These are phyloP conservation scores for Neocucurbitaria cava DNA, from an alignment of 2,329 filamentous ascomycete species.

Conservation along the genomic window DNA sequence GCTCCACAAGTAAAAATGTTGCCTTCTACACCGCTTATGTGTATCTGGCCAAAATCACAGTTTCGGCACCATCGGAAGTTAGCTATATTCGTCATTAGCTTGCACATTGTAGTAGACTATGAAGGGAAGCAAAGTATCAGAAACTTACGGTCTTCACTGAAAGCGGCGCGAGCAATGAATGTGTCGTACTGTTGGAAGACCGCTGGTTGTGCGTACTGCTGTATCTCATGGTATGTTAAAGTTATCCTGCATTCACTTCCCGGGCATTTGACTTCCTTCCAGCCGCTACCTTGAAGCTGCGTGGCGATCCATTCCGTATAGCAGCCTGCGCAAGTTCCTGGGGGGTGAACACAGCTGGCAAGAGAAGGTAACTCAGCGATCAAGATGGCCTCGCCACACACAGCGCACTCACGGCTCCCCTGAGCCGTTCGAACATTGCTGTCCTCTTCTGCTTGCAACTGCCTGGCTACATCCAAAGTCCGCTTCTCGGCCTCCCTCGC, in stretches of 20 bases:
- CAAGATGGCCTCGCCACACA: conserved; percentile 25
- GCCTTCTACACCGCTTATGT: conserved; percentile 54
- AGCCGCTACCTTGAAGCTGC: conserved; percentile 48
- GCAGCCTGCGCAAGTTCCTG: conserved; percentile 47
- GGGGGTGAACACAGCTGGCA: conserved; percentile 41
- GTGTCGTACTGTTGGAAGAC: conserved; percentile 46
- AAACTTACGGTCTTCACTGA: conserved; percentile 47
- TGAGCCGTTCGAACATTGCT: conserved; percentile 2
- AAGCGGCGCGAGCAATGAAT: conserved; percentile 52
- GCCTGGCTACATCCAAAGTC: neutral
- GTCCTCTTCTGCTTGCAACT: neutral
- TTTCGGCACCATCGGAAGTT: conserved; percentile 64
- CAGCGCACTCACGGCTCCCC: conserved; percentile 24
- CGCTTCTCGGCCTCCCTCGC: neutral
- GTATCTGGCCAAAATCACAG: conserved; percentile 62
- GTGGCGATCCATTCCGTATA: conserved; percentile 48
- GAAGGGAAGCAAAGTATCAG: no score
- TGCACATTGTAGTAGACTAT: neutral
- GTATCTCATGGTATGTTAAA: conserved; percentile 56
- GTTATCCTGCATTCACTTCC: conserved; percentile 53
- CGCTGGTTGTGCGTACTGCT: conserved; percentile 25
- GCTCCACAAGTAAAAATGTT: conserved; percentile 54
- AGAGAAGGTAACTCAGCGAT: conserved; percentile 31
- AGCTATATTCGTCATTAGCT: conserved; percentile 15
- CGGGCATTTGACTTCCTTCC: conserved; percentile 61